Evolutionary conservation across 2,329 filamentous ascomycete genomes (phyloP).

Genomic region (Arthroderma sp.): DNA sequence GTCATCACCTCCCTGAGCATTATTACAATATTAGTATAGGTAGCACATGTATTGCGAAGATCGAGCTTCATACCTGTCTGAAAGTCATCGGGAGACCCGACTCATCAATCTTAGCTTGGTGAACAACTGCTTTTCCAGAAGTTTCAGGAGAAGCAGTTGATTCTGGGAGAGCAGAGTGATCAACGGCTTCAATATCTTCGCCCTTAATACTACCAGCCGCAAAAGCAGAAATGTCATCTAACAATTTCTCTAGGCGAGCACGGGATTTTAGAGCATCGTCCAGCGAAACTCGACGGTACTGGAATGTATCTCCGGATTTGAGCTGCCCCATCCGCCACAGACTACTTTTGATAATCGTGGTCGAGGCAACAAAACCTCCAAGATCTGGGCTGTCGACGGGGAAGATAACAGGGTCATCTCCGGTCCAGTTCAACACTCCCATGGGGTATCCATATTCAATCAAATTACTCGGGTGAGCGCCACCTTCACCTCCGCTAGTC

Average conservation of each 20-base stretch:
- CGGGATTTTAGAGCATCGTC: constrained; percentile 37
- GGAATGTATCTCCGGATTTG: constrained; percentile 44
- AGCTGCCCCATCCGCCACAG: constrained; percentile 51
- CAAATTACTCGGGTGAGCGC: constrained; percentile 47
- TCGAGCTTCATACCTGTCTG: constrained; percentile 19
- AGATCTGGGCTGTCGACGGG: constrained; percentile 47
- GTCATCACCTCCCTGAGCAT: constrained; percentile 34
- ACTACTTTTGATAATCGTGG: constrained; percentile 44
- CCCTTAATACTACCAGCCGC: constrained; percentile 23
- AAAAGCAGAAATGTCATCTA: constrained; percentile 30
- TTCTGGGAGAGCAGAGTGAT: constrained; percentile 13
- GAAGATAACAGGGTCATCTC: constrained; percentile 49
- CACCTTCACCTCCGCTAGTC: constrained; percentile 48
- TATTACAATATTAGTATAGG: neutral
- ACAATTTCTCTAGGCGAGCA: constrained; percentile 31
- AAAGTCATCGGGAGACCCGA: constrained; percentile 20
- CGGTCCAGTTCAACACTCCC: constrained; percentile 48
- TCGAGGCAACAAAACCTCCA: constrained; percentile 45
- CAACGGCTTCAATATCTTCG: constrained; percentile 20
- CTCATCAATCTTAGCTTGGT: neutral
- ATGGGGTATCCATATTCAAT: constrained; percentile 48
- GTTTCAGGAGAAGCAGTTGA: constrained; percentile 9
- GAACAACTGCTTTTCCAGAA: constrained; percentile 21
- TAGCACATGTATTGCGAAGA: neutral
- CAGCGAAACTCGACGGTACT: constrained; percentile 39